A percentile compares a stretch with the other conserved stretches of the same genome.
Conservation (phyloP, 2,329 filamentous ascomycete genomes). For the Colletotrichum musae region DNA sequence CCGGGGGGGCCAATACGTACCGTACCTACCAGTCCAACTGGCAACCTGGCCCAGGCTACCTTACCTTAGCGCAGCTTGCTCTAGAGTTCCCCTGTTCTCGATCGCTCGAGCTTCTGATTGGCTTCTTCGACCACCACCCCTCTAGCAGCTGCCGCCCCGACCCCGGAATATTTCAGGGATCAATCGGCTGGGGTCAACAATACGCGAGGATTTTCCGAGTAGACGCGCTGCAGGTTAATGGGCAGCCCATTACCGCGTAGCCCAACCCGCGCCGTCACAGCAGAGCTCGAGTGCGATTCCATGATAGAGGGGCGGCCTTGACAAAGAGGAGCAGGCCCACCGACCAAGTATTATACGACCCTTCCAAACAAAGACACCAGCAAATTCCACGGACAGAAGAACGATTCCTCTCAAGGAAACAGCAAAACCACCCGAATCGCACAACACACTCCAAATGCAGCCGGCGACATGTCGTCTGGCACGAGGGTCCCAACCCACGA, state of each 20-base stretch:
- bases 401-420: neutral
- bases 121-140: neutral
- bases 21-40: neutral
- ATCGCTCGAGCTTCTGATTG: constrained; percentile 28
- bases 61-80: constrained; percentile 23
- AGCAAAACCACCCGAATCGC: constrained; percentile 1
- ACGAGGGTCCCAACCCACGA: constrained; percentile 57
- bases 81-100: constrained; percentile 17
- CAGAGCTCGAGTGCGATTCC: constrained; percentile 10
- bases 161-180: constrained; percentile 38
- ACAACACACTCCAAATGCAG: constrained; percentile 51
- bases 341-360: neutral
- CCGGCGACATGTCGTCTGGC: constrained; percentile 58
- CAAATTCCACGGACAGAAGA: neutral
- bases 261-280: constrained; percentile 18
- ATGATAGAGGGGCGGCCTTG: constrained; percentile 29
- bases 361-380: neutral
- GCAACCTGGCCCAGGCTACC: neutral
- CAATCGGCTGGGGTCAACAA: constrained; percentile 20
- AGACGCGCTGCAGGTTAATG: constrained; percentile 37
- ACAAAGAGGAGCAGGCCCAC: constrained; percentile 13
- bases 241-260: constrained; percentile 31
- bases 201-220: constrained; percentile 41
- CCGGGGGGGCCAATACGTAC: constrained; percentile 23
- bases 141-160: constrained; percentile 17